Conservation (phyloP, 169 alveolate species). For the Cystoisospora suis region DNA sequence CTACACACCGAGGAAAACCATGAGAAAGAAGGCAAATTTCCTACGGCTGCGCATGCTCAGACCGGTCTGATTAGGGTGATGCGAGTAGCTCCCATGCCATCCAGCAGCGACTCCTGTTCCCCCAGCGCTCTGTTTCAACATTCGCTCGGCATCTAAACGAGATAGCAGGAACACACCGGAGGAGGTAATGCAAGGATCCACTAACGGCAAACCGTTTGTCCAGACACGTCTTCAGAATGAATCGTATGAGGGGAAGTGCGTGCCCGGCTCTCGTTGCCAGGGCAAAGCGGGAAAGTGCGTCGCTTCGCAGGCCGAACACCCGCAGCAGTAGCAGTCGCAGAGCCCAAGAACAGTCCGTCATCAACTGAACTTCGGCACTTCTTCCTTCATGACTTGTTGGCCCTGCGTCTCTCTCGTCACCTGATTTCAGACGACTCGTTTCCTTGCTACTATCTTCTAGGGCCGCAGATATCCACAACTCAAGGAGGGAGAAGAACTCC, state of each 20-base stretch:
- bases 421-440: too few species aligned
- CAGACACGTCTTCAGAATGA: not conserved
- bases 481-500: not conserved
- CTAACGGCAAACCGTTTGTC: conserved; percentile 1
- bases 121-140: too few species aligned
- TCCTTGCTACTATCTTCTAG: too few species aligned
- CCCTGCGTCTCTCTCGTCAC: not conserved
- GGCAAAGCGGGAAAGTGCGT: not conserved
- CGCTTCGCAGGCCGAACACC: not conserved
- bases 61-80: too few species aligned
- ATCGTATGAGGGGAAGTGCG: not conserved
- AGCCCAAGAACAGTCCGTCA: not conserved
- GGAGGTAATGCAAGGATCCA: not conserved
- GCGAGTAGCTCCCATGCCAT: too few species aligned
- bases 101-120: too few species aligned
- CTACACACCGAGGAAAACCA: too few species aligned
- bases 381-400: too few species aligned
- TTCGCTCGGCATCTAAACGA: too few species aligned
- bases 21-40: too few species aligned
- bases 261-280: not conserved
- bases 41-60: too few species aligned
- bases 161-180: conserved; percentile 6
- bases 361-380: too few species aligned
- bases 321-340: conserved; percentile 10
- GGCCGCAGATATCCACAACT: not conserved